Percentiles rank a stretch among this genome's conserved stretches.
Evolutionary conservation across 106 monocot species (phyloP).

Genomic region (Posidonia australis): DNA sequence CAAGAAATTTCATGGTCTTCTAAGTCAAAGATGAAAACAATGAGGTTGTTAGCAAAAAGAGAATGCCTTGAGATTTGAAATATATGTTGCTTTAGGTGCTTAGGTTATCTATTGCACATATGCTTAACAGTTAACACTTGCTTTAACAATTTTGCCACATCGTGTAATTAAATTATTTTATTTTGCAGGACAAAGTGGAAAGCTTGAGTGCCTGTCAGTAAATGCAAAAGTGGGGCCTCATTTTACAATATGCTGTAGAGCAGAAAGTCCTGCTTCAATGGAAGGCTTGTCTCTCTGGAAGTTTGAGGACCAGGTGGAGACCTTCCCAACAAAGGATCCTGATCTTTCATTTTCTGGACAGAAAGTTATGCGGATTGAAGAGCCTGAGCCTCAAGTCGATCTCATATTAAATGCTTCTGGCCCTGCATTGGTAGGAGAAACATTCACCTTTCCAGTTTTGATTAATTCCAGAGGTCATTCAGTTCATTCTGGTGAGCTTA

Average conservation of each 20-base stretch:
- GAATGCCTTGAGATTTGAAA: too few relatives aligned
- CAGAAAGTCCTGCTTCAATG: slow-evolving; percentile 83
- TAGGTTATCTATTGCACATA: too few relatives aligned
- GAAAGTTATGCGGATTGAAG: slow-evolving; percentile 79
- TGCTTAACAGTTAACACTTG: too few relatives aligned
- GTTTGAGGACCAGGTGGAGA: slow-evolving; percentile 57
- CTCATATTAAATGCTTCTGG: slow-evolving; percentile 45
- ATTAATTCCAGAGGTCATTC: slow-evolving; percentile 52
- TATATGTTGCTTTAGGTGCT: too few relatives aligned
- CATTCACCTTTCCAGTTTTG: slow-evolving; percentile 48
- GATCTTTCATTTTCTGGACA: slow-evolving; percentile 57
- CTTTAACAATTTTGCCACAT: too few relatives aligned
- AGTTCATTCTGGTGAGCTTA: slow-evolving; percentile 73
- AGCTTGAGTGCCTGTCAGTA: slow-evolving; percentile 81
- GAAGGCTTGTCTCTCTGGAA: slow-evolving; percentile 68
- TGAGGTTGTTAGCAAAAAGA: too few relatives aligned
- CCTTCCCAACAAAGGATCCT: slow-evolving; percentile 51
- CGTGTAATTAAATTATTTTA: neutral
- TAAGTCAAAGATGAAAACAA: too few relatives aligned
- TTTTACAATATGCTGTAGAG: slow-evolving; percentile 54
- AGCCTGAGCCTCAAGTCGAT: slow-evolving; percentile 81
- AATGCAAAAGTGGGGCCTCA: slow-evolving; percentile 38
- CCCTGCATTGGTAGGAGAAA: slow-evolving; percentile 89
- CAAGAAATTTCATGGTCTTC: too few relatives aligned
- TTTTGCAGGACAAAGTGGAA: slow-evolving; percentile 77